Evolutionary conservation across 2,329 filamentous ascomycete genomes (phyloP).

Genomic region (Ophiocordyceps camponoti-leonardi): DNA sequence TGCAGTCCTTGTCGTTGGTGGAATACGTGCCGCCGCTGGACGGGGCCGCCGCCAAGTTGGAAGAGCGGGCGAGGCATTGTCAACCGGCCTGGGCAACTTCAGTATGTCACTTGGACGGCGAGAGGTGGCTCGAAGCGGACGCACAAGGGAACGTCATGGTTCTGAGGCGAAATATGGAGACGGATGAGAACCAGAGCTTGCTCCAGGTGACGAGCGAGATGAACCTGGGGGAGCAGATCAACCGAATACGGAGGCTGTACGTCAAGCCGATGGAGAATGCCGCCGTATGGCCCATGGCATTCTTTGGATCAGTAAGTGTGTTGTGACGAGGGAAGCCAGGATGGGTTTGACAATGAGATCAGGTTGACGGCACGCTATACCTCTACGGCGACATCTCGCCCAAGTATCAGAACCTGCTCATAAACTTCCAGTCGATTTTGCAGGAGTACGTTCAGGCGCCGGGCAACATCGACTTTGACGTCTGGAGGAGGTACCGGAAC

Average conservation of each 20-base stretch:
- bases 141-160: slow-evolving; percentile 77
- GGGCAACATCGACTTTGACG: slow-evolving; percentile 59
- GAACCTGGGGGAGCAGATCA: slow-evolving; percentile 82
- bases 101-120: slow-evolving; percentile 51
- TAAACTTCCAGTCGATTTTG: slow-evolving; percentile 62
- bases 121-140: slow-evolving; percentile 71
- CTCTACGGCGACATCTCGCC: slow-evolving; percentile 68
- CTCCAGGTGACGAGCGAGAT: slow-evolving; percentile 67
- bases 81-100: slow-evolving; percentile 71
- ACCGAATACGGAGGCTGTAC: slow-evolving; percentile 61
- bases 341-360: slow-evolving; percentile 4
- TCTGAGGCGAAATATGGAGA: slow-evolving; percentile 63
- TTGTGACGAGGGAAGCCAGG: background rate
- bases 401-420: slow-evolving; percentile 58
- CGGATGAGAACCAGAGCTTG: slow-evolving; percentile 51
- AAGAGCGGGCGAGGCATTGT: slow-evolving; percentile 64
- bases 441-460: slow-evolving; percentile 47
- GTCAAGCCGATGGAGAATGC: slow-evolving; percentile 47
- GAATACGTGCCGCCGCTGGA: slow-evolving; percentile 45
- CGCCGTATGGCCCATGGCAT: slow-evolving; percentile 63
- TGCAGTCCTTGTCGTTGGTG: slow-evolving; percentile 77
- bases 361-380: slow-evolving; percentile 86
- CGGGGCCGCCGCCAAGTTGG: slow-evolving; percentile 43
- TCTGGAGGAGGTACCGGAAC: slow-evolving; percentile 70
- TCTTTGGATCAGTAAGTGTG: slow-evolving; percentile 63